Percentiles rank a stretch among this genome's conserved stretches.
Evolutionary conservation across 768 basidiomycete species (phyloP).

Genomic region (Udeniomyces megalosporus): DNA sequence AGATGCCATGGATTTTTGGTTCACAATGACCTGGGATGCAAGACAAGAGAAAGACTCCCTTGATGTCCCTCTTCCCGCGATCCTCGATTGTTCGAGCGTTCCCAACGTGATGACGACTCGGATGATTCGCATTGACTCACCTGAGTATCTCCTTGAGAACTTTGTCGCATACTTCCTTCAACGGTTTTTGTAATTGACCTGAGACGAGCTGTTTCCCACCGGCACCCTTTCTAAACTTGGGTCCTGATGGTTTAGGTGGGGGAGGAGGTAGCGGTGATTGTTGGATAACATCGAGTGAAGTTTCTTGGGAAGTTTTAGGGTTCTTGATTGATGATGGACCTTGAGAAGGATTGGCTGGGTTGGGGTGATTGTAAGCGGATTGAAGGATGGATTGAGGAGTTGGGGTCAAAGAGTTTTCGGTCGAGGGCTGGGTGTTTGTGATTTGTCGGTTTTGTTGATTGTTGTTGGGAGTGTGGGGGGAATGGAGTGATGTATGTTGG

Average conservation of each 20-base stretch:
- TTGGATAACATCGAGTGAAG: no score
- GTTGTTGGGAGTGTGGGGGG: background rate
- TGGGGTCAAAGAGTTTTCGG: no score
- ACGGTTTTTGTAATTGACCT: constrained; percentile 4
- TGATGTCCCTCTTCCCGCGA: no score
- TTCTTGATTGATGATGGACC: background rate
- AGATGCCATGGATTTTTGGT: no score
- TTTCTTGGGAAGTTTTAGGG: no score
- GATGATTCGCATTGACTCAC: no score
- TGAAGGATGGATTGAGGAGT: background rate
- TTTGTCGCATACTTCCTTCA: constrained; percentile 11
- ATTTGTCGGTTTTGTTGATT: background rate
- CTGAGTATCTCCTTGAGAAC: constrained; percentile 3
- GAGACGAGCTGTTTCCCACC: constrained; percentile 8
- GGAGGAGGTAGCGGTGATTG: background rate
- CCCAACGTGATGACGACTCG: no score
- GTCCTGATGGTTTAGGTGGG: background rate
- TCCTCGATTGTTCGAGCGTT: no score
- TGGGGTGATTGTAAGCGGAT: background rate
- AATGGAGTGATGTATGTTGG: background rate
- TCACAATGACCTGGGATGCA: no score
- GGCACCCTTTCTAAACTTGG: background rate
- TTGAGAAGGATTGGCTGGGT: background rate
- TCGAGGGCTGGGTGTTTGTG: no score
- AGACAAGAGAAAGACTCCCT: no score